phyloP scores from a whole-genome alignment of 2,329 filamentous ascomycete species.

The Cordyceps sp. region DNA sequence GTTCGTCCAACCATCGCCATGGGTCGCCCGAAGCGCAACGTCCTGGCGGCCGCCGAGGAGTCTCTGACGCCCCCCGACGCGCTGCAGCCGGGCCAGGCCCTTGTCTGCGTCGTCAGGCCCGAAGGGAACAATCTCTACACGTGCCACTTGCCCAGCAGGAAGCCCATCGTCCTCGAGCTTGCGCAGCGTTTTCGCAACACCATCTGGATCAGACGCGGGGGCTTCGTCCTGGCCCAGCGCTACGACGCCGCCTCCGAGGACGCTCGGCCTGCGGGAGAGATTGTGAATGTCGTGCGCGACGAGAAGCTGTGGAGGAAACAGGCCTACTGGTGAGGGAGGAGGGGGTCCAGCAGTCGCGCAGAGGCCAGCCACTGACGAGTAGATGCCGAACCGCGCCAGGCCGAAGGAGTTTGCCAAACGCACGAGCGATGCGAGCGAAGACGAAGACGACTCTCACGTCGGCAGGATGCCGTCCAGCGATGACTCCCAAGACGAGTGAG shows the following conservation, averaged over 20 bases:
- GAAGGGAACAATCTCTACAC: conserved; percentile 83
- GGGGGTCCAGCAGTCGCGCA: too few species aligned
- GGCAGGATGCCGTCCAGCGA: conserved; percentile 76
- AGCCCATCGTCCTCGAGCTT: conserved; percentile 61
- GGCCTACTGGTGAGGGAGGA: conserved; percentile 84
- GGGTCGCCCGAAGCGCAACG: conserved; percentile 45
- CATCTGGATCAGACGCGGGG: conserved; percentile 82
- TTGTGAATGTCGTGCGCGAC: conserved; percentile 81
- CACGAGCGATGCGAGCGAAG: conserved; percentile 43
- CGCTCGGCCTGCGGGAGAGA: conserved; percentile 73
- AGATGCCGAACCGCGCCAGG: conserved; percentile 28
- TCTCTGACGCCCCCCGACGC: conserved; percentile 39
- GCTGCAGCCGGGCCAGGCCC: conserved; percentile 44
- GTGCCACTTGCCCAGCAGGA: conserved; percentile 52
- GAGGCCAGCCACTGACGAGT: too few species aligned
- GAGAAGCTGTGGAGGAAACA: conserved; percentile 87
- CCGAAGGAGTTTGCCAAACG: conserved; percentile 63
- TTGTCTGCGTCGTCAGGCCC: conserved; percentile 66
- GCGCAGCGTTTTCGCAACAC: conserved; percentile 75
- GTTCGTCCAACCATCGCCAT: too few species aligned
- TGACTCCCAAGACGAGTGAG: conserved; percentile 52
- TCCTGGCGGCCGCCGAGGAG: conserved; percentile 64
- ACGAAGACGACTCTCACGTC: conserved; percentile 62
- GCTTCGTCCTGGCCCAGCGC: conserved; percentile 67
- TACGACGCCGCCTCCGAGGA: conserved; percentile 48